phyloP scores from a whole-genome alignment of 352 stramenopile species.

The Pythium dissimile region DNA sequence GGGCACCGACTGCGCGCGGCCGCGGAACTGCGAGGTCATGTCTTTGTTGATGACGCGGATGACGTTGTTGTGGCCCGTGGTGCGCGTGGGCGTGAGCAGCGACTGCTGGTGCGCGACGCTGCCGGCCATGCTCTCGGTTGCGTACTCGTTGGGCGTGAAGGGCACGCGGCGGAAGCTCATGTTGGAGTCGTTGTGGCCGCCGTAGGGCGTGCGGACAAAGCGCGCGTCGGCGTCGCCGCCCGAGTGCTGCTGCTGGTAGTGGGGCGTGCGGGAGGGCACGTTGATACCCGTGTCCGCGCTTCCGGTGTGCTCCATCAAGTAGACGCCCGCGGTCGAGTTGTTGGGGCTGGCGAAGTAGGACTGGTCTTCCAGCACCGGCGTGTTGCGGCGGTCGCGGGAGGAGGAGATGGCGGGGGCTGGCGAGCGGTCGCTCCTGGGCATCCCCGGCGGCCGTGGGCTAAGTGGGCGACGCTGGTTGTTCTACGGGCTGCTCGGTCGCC shows the following conservation, averaged over 20 bases:
- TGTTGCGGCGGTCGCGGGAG: constrained; percentile 44
- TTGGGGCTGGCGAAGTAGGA: constrained; percentile 55
- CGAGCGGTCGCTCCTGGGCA: constrained; percentile 22
- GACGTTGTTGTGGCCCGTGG: constrained; percentile 63
- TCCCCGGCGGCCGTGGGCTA: constrained; percentile 11
- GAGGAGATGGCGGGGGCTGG: background rate
- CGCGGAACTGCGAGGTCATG: constrained; percentile 84
- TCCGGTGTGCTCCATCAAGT: constrained; percentile 59
- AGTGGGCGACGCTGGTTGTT: constrained; percentile 22
- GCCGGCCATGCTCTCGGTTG: constrained; percentile 41
- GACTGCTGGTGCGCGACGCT: constrained; percentile 45
- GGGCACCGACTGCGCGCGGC: constrained; percentile 60
- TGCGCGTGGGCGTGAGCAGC: constrained; percentile 56
- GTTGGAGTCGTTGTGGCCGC: constrained; percentile 42
- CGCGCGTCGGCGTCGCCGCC: constrained; percentile 24
- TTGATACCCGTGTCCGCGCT: constrained; percentile 31
- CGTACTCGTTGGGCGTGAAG: constrained; percentile 25
- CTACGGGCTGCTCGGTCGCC: no score
- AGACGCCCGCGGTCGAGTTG: constrained; percentile 39
- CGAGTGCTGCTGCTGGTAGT: constrained; percentile 33
- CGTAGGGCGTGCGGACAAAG: constrained; percentile 34
- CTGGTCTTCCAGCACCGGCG: constrained; percentile 71
- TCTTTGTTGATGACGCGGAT: constrained; percentile 90
- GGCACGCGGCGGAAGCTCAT: constrained; percentile 35
- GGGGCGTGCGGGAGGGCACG: constrained; percentile 4